Evolutionary conservation across 208 protist species (phyloP).

Genomic region (Chromosphaera perkinsii): DNA sequence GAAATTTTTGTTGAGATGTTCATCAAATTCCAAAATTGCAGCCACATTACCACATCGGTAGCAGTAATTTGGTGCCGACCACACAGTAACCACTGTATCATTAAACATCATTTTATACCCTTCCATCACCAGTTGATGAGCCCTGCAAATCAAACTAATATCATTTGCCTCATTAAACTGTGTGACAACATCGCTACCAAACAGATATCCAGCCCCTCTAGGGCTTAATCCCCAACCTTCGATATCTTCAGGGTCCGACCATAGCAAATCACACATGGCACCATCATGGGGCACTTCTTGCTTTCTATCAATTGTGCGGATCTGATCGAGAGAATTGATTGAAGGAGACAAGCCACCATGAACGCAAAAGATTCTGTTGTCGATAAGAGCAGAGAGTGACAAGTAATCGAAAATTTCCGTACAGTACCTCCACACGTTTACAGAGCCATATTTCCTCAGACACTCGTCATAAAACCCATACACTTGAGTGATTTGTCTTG

Average conservation of each 20-base stretch:
- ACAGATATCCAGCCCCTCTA: constrained; percentile 97
- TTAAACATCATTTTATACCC: constrained; percentile 72
- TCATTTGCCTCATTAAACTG: constrained; percentile 68
- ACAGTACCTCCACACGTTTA: constrained; percentile 99
- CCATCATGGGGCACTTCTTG: constrained; percentile 96
- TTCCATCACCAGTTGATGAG: constrained; percentile 73
- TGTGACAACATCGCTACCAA: constrained; percentile 90
- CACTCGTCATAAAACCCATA: constrained; percentile 99
- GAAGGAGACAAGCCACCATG: constrained; percentile 96
- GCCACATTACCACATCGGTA: constrained; percentile 93
- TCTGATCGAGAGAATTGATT: constrained; percentile 86
- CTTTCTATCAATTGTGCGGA: constrained; percentile 83
- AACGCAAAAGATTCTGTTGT: constrained; percentile 94
- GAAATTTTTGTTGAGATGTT: constrained; percentile 92
- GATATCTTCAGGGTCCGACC: constrained; percentile 88
- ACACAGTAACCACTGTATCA: constrained; percentile 68
- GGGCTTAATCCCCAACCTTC: constrained; percentile 91
- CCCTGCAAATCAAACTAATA: constrained; percentile 68
- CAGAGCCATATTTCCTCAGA: constrained; percentile 94
- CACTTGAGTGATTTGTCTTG: constrained; percentile 63
- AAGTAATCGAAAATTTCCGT: constrained; percentile 99
- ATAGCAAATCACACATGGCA: constrained; percentile 95
- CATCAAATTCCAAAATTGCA: constrained; percentile 93
- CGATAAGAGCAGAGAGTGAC: constrained; percentile 91
- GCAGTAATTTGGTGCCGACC: constrained; percentile 77